phyloP scores from a whole-genome alignment of 257 asterid species.

The Lantana camara region DNA sequence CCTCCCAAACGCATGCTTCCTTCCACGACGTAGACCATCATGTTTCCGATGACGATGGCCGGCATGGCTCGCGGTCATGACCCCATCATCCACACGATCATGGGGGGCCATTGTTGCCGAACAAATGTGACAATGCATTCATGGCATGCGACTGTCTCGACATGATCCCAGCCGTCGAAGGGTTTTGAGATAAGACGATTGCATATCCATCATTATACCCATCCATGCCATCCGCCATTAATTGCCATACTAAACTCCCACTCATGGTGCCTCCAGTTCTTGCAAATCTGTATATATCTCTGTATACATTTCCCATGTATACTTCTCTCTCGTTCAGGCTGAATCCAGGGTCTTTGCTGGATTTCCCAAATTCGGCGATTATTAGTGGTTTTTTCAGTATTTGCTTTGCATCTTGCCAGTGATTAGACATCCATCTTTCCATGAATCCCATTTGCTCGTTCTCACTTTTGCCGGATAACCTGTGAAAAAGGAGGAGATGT shows the following conservation, averaged over 20 bases:
- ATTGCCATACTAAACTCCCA: constrained; percentile 80
- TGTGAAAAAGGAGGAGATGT: constrained; percentile 17
- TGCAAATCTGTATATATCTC: constrained; percentile 51
- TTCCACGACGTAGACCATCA: background rate
- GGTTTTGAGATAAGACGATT: constrained; percentile 48
- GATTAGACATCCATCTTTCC: constrained; percentile 70
- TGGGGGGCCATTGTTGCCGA: constrained; percentile 13
- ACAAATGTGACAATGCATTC: constrained; percentile 44
- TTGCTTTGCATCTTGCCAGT: constrained; percentile 57
- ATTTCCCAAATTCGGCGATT: constrained; percentile 69
- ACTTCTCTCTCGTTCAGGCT: constrained; percentile 39
- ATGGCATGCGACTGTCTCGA: constrained; percentile 64
- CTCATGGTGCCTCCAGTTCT: constrained; percentile 67
- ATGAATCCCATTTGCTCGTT: constrained; percentile 60
- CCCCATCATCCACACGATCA: background rate
- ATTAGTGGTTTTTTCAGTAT: constrained; percentile 67
- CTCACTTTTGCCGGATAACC: constrained; percentile 64
- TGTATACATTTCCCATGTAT: constrained; percentile 54
- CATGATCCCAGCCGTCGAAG: constrained; percentile 58
- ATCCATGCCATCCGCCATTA: constrained; percentile 70
- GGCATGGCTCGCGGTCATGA: background rate
- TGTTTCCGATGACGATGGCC: constrained; percentile 1
- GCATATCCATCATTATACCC: constrained; percentile 61
- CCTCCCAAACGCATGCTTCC: background rate
- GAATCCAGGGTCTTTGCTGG: constrained; percentile 59